Conservation (phyloP, 2,329 filamentous ascomycete genomes). For the Epichloe scottii region DNA sequence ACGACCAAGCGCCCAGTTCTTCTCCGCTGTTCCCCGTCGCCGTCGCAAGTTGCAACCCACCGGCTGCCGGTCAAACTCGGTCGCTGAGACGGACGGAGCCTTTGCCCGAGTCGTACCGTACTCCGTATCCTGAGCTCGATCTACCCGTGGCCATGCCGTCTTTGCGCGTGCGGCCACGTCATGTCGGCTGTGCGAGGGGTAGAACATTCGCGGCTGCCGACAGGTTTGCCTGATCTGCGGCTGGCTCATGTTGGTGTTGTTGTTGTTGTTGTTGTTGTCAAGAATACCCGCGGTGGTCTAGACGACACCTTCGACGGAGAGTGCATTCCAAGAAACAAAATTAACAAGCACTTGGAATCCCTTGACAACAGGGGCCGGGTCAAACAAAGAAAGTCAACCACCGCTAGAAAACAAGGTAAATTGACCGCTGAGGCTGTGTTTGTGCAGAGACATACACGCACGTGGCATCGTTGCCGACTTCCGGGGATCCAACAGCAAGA, state of each 20-base stretch:
- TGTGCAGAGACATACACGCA: too few relatives aligned
- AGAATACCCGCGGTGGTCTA: too few relatives aligned
- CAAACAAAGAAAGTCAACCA: too few relatives aligned
- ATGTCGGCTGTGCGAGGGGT: not conserved
- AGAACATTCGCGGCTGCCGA: not conserved
- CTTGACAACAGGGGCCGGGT: too few relatives aligned
- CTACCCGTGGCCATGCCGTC: not conserved
- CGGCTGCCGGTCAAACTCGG: not conserved
- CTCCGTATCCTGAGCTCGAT: not conserved
- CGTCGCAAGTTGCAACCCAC: not conserved
- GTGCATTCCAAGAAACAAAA: too few relatives aligned
- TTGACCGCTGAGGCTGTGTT: too few relatives aligned
- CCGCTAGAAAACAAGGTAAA: too few relatives aligned
- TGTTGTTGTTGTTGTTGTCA: not conserved
- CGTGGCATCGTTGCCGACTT: too few relatives aligned
- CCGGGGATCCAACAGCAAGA: too few relatives aligned
- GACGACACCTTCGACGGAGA: too few relatives aligned
- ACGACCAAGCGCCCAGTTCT: not conserved
- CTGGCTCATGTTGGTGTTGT: not conserved
- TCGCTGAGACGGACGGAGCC: not conserved
- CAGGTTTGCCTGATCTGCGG: not conserved
- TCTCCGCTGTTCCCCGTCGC: not conserved
- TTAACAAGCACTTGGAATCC: too few relatives aligned
- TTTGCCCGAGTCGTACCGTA: not conserved
- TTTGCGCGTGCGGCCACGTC: too few relatives aligned